A percentile compares a stretch with the other conserved stretches of the same genome.
Conservation (phyloP, 2,329 filamentous ascomycete genomes). For the Fusarium tricinctum region DNA sequence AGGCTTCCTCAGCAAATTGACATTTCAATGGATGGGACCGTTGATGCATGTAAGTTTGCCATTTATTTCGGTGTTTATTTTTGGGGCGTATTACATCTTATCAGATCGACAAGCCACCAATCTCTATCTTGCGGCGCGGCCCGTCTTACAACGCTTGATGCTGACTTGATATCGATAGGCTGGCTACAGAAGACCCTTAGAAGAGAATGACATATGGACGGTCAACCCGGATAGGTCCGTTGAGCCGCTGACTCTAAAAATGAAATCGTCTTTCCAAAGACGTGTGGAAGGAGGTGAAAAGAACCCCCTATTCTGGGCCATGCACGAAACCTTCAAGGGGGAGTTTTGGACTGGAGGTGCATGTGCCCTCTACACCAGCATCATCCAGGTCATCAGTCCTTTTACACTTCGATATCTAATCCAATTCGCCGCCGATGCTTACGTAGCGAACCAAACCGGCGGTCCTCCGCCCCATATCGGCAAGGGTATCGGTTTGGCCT, state of each 20-base stretch:
- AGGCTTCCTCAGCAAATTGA: slow-evolving; percentile 78
- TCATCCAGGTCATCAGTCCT: slow-evolving; percentile 85
- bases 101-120: slow-evolving; percentile 35
- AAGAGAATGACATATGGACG: slow-evolving; percentile 87
- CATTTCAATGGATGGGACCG: slow-evolving; percentile 91
- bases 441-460: slow-evolving; percentile 68
- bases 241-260: slow-evolving; percentile 74
- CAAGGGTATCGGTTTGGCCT: slow-evolving; percentile 82
- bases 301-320: slow-evolving; percentile 80
- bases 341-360: slow-evolving; percentile 90
- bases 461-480: slow-evolving; percentile 76
- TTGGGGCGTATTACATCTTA: neutral
- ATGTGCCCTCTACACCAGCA: slow-evolving; percentile 78
- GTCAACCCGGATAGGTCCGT: slow-evolving; percentile 86
- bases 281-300: slow-evolving; percentile 77
- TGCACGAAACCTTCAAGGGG: slow-evolving; percentile 86
- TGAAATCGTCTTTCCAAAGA: slow-evolving; percentile 77
- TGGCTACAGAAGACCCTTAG: slow-evolving; percentile 87
- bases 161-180: slow-evolving; percentile 61
- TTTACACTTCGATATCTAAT: slow-evolving; percentile 91
- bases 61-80: slow-evolving; percentile 8
- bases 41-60: slow-evolving; percentile 78
- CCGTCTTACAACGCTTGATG: slow-evolving; percentile 30
- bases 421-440: slow-evolving; percentile 85
- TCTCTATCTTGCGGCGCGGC: slow-evolving; percentile 25